Percentiles rank a stretch among this genome's conserved stretches.
Conservation (phyloP, 345 rosid genomes). For the Xanthoceras sorbifolium region DNA sequence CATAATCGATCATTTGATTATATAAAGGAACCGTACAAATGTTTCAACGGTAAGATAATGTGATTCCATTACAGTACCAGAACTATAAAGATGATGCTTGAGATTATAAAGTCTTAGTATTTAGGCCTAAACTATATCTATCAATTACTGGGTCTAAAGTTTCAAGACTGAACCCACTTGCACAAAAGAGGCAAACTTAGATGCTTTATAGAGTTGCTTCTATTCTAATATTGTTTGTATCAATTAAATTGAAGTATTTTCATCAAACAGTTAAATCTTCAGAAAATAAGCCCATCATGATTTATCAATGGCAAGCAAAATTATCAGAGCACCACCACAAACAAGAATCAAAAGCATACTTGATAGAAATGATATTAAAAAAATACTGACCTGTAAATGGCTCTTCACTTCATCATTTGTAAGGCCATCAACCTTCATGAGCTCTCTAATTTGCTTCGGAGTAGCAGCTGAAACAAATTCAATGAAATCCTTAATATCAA, state of each 20-base stretch:
- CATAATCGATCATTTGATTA: background rate
- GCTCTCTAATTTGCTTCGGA: constrained; percentile 92
- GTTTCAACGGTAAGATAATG: background rate
- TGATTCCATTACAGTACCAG: background rate
- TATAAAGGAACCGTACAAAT: background rate
- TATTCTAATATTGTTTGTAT: background rate
- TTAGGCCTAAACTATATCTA: background rate
- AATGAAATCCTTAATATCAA: background rate
- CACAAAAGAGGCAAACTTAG: background rate
- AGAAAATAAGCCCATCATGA: no score
- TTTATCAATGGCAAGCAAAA: background rate
- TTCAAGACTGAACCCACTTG: background rate
- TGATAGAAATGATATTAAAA: no score
- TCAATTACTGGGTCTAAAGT: background rate
- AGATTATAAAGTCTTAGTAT: background rate
- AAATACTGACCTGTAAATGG: constrained; percentile 80
- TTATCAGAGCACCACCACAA: constrained; percentile 9
- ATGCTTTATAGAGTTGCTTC: background rate
- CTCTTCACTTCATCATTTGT: constrained; percentile 98
- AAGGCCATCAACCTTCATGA: constrained; percentile 94
- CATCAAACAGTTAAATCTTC: background rate
- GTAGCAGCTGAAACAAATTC: constrained; percentile 65
- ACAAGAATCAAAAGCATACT: background rate
- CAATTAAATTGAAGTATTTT: background rate
- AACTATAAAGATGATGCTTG: background rate